Percentiles rank a stretch among this genome's conserved stretches.
Evolutionary conservation across 306 rosid species (phyloP).

Genomic region (Astragalus glycyphyllos): DNA sequence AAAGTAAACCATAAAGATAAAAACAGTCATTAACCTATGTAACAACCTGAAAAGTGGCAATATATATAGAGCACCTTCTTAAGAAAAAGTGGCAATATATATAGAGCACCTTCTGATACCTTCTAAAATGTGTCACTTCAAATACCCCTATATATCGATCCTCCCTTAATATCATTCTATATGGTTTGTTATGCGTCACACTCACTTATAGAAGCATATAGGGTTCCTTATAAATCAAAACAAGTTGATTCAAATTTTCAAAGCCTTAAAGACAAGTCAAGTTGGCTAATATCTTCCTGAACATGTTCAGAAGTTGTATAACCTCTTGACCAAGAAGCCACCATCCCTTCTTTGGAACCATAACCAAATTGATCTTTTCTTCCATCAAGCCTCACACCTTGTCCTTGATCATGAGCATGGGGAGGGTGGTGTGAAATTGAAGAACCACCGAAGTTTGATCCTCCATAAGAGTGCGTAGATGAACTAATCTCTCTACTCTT

Average conservation of each 20-base stretch:
- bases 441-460: conserved; percentile 14
- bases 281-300: conserved; percentile 74
- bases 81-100: conserved; percentile 39
- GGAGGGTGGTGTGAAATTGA: conserved; percentile 10
- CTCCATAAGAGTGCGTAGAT: conserved; percentile 38
- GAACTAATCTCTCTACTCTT: conserved; percentile 71
- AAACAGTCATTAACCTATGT: conserved; percentile 37
- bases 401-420: conserved; percentile 40
- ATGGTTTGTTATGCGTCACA: not conserved
- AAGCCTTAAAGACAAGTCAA: conserved; percentile 87
- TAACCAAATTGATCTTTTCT: conserved; percentile 38
- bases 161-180: not conserved
- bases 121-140: conserved; percentile 43
- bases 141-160: conserved; percentile 8
- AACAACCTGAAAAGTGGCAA: conserved; percentile 43
- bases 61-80: conserved; percentile 33
- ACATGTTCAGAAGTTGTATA: conserved; percentile 45
- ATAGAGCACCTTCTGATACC: conserved; percentile 15
- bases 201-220: conserved; percentile 23
- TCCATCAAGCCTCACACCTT: conserved; percentile 43
- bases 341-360: conserved; percentile 47
- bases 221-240: not conserved
- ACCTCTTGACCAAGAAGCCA: conserved; percentile 51
- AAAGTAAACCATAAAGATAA: conserved; percentile 38
- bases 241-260: conserved; percentile 38